Percentiles rank a stretch among this genome's conserved stretches.
phyloP scores from a whole-genome alignment of 2,329 filamentous ascomycete species.

The Trichoderma breve region DNA sequence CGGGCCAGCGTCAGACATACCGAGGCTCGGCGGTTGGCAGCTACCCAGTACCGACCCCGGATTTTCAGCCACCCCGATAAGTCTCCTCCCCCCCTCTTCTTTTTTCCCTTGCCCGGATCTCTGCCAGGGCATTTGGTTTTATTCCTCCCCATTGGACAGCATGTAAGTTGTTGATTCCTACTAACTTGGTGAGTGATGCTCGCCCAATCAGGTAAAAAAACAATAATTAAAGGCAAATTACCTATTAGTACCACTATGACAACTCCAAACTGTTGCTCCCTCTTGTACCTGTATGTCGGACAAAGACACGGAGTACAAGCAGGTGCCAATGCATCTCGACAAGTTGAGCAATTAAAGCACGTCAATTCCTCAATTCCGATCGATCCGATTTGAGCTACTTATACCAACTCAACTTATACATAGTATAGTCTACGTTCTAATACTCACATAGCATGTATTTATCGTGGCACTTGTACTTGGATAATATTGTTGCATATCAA shows the following conservation, averaged over 20 bases:
- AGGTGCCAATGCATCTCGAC: neutral
- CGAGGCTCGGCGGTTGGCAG: constrained; percentile 14
- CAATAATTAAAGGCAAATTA: too few species aligned
- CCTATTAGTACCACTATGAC: neutral
- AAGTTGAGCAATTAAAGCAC: neutral
- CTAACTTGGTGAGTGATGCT: neutral
- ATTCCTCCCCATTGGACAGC: constrained; percentile 9
- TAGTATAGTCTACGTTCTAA: neutral
- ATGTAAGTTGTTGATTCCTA: neutral
- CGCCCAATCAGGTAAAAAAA: neutral
- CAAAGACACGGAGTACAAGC: neutral
- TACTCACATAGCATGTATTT: neutral
- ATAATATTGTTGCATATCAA: constrained; percentile 1
- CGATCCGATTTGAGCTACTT: neutral
- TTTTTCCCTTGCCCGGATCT: neutral
- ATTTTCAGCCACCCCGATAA: constrained; percentile 1
- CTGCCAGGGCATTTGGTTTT: neutral
- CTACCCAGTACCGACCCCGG: constrained; percentile 1
- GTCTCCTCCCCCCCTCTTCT: neutral
- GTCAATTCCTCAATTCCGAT: neutral
- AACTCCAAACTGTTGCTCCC: neutral
- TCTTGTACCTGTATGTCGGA: neutral
- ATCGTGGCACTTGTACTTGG: neutral
- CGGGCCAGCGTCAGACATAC: constrained; percentile 6
- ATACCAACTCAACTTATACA: neutral